A percentile compares a stretch with the other conserved stretches of the same genome.
phyloP scores from a whole-genome alignment of 106 monocot species.

The Dactylorhiza incarnata region DNA sequence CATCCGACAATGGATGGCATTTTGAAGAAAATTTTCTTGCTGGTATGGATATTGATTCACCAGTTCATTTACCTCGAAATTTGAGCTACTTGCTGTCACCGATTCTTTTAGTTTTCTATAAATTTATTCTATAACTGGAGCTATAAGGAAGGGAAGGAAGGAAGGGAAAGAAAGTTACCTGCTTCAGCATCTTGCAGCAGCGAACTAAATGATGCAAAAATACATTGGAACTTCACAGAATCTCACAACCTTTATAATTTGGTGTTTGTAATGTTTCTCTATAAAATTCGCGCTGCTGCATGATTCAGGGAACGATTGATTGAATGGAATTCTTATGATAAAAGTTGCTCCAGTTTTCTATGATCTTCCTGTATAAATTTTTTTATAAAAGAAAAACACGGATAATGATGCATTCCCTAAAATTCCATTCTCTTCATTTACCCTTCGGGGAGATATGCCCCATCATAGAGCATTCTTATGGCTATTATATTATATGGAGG shows the following conservation, averaged over 20 bases:
- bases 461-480: too few relatives aligned
- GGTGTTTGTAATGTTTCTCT: not conserved
- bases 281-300: not conserved
- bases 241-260: not conserved
- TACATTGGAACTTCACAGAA: not conserved
- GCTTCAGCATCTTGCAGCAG: not conserved
- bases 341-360: not conserved
- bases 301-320: not conserved
- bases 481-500: too few relatives aligned
- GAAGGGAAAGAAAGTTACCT: not conserved
- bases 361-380: not conserved
- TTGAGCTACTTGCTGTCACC: not conserved
- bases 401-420: too few relatives aligned
- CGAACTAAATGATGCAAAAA: not conserved
- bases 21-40: not conserved
- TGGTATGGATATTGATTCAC: not conserved
- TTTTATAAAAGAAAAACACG: too few relatives aligned
- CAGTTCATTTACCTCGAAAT: not conserved
- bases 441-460: too few relatives aligned
- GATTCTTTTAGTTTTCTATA: slow-evolving; percentile 5
- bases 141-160: too few relatives aligned
- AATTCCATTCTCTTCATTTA: too few relatives aligned
- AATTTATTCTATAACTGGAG: not conserved
- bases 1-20: not conserved
- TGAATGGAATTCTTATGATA: not conserved